Base-by-base conservation (phyloP, 345 rosid genomes). In the Moricandia arvensis region DNA sequence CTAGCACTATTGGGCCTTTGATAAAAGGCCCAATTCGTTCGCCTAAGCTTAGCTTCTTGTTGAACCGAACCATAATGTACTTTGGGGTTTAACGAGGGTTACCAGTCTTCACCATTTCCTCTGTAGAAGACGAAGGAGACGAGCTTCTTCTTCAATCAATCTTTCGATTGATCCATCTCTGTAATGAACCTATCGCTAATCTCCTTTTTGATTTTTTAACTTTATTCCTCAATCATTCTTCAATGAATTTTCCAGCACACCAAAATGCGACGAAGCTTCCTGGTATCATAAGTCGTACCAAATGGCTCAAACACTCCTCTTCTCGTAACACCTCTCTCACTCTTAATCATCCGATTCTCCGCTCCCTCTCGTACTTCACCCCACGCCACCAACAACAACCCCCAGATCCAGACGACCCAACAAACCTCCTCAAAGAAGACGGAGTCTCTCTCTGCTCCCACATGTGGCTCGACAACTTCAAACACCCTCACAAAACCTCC, bases 361-460 rank as follows among this genome's bases (percentile, higher is more conserved):
- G 93, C 8, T 74, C 81, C 0, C 78, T 90, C 17, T 91, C 98
- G 0, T 90, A 77, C 63, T 70, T 83, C 54, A 76, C 96, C 0
- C 55, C 79, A 66, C 90, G 84, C 17, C 83, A 80, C 12, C 83
- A 87, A 58, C 93, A 83, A 63, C 93, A 83, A 63, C 93, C 84
- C 0, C 89, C 90, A 1, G 93, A 89, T 71, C 93, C 99, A 9
- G 93, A 90, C 71, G 96, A 92, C 75, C 97, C 96, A 0, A 34
- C 89, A 59, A 88, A 82, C 85, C 83, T 95, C 47, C 74, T 95
- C 78, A 92, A 86, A 79, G 98, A 95, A 87, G 99, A 95, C 61
- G 94, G 97, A 49, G 97, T 92, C 21, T 88, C 99, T 0, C 86
- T 92, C 63, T 92, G 98, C 82, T 88, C 94, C n/a, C 94, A 89